phyloP scores from a whole-genome alignment of 2,329 filamentous ascomycete genomes.

The Didymella segeticola region DNA sequence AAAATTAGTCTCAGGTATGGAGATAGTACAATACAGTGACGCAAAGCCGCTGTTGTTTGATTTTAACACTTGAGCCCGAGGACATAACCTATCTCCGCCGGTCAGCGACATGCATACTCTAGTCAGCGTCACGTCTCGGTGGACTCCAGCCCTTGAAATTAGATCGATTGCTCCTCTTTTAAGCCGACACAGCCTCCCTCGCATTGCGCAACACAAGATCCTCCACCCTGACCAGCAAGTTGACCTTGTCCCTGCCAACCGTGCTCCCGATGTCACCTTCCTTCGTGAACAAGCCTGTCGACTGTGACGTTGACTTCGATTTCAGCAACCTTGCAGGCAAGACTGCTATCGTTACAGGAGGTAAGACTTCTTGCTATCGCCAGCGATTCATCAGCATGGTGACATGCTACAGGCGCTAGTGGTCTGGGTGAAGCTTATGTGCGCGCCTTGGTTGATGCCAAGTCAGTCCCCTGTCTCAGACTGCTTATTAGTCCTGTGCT shows the following conservation, averaged over 20 bases:
- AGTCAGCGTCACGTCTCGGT: background rate
- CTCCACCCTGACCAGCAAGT: background rate
- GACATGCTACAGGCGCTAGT: background rate
- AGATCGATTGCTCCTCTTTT: background rate
- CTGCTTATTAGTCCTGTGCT: background rate
- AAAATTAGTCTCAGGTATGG: too few species aligned
- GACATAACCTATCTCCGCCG: background rate
- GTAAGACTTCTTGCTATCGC: background rate
- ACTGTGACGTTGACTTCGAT: conserved; percentile 3
- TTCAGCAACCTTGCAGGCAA: conserved; percentile 2
- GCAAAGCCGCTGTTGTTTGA: background rate
- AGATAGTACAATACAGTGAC: background rate
- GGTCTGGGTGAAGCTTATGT: background rate
- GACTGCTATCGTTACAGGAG: conserved; percentile 12
- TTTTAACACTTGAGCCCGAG: too few species aligned
- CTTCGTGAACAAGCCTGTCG: background rate
- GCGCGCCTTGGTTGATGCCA: background rate
- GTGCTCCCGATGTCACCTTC: background rate
- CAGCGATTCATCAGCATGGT: background rate
- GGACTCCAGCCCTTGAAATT: background rate
- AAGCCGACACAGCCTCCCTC: background rate
- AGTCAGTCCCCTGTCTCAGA: background rate
- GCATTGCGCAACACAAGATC: background rate
- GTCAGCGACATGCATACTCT: background rate
- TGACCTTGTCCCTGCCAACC: background rate